These are phyloP conservation scores for Exophiala viscosa DNA, from an alignment of 2,329 filamentous ascomycete species.

Conservation along the genomic window DNA sequence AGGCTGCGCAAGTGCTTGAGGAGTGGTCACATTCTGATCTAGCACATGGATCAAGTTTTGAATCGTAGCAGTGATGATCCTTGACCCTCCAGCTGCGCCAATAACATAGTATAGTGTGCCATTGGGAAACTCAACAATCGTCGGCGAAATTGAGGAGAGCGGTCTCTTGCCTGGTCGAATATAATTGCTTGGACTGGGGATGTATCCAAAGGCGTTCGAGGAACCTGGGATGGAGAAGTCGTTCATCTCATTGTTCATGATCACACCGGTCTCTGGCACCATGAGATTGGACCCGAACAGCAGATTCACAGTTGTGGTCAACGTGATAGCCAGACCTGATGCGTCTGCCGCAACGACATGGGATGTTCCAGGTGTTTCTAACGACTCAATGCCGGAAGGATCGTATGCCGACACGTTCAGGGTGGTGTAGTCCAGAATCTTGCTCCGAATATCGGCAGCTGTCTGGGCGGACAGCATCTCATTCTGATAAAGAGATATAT, in stretches of 20 bases:
- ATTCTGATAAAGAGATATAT: conserved; percentile 61
- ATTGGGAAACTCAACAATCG: conserved; percentile 67
- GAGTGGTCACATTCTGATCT: conserved; percentile 59
- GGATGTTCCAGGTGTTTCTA: conserved; percentile 59
- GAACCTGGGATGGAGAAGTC: conserved; percentile 82
- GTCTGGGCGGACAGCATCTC: conserved; percentile 62
- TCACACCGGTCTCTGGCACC: conserved; percentile 76
- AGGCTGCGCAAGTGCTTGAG: conserved; percentile 61
- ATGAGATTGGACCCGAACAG: conserved; percentile 77
- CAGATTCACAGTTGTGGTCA: conserved; percentile 85
- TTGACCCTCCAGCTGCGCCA: conserved; percentile 74
- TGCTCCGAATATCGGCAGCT: conserved; percentile 57
- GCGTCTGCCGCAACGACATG: conserved; percentile 63
- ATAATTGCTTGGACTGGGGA: conserved; percentile 75
- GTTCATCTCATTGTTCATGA: conserved; percentile 65
- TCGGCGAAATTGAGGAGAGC: conserved; percentile 74
- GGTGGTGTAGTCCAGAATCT: conserved; percentile 69
- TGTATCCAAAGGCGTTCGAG: conserved; percentile 79
- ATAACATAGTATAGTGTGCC: conserved; percentile 64
- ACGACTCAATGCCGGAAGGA: conserved; percentile 60
- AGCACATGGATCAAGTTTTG: conserved; percentile 71
- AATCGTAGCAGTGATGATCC: conserved; percentile 76
- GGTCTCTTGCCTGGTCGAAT: conserved; percentile 77
- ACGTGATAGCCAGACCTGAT: conserved; percentile 69
- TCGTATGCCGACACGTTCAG: conserved; percentile 72